Evolutionary conservation across 306 rosid species (phyloP), one percentile per base, ranked within the genome.

Genomic region (Quercus aquifolioides): DNA sequence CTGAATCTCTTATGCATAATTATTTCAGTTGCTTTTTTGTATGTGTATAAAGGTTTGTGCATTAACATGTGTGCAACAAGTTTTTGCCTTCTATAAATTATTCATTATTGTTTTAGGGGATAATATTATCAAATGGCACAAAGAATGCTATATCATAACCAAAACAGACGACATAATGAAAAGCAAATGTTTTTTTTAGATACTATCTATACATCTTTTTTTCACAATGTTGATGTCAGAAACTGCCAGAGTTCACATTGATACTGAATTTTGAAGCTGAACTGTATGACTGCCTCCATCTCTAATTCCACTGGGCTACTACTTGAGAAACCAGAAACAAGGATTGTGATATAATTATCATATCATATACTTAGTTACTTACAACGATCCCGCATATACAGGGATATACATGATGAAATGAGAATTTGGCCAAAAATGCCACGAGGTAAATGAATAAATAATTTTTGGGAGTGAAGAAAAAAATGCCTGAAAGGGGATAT

Each of bases 361-460:
- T 28, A 63, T n/a, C 13, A 10, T 67, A 67, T 1, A 35, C 72
- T 35, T 3, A 1, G 54, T 49, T 49, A 49, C 54, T 49, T 10
- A 49, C 46, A 67, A 21, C 2, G 19, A 18, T 18, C 62, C 55
- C 38, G 59, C 73, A 5, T 52, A 64, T 23, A 38, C 25, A n/a
- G 11, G 67, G 56, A 21, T 80, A 64, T 71, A 79, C 51, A 83
- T 60, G 64, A 46, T 11, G 72, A 72, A 79, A 35, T 38, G 33
- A 64, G 17, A 28, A 41, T 57, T 38, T 33, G 77, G 68, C 70
- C 63, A 26, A 79, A 14, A 69, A 79, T 85, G 43, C 76, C 83
- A 63, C 71, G 21, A 8, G 35, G 5, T 5, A 65, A 25, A 68
- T 35, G 86, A 78, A 83, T 28, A 6, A n/a, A 75, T 54, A 56